phyloP scores from a whole-genome alignment of 1,284 basidiomycete genomes.

The Ustilago curta region DNA sequence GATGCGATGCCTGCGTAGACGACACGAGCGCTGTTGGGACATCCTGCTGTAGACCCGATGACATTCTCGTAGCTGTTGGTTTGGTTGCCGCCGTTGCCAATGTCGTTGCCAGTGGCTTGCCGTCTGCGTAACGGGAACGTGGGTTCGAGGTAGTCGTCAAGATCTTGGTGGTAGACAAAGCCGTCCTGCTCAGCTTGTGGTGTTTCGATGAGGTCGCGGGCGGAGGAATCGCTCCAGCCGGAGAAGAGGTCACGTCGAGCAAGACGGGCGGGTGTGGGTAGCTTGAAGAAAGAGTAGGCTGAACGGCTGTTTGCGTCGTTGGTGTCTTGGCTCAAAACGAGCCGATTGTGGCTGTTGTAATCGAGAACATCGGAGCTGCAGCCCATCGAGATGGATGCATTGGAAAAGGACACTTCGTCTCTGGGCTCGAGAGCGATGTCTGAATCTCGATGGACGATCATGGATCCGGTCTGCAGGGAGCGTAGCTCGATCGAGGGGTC shows the following conservation, averaged over 20 bases:
- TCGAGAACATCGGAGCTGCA: conserved; percentile 52
- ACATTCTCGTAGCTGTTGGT: conserved; percentile 88
- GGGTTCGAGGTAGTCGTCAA: conserved; percentile 45
- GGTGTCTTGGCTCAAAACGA: conserved; percentile 48
- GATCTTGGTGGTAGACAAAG: conserved; percentile 39
- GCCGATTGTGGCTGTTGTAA: conserved; percentile 55
- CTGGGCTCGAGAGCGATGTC: conserved; percentile 47
- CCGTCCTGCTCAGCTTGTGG: conserved; percentile 24
- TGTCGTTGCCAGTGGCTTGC: conserved; percentile 73
- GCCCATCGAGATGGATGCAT: conserved; percentile 20
- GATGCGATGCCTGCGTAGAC: conserved; percentile 88
- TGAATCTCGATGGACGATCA: conserved; percentile 57
- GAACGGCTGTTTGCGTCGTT: conserved; percentile 51
- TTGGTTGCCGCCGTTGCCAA: conserved; percentile 81
- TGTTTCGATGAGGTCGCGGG: conserved; percentile 25
- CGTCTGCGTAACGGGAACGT: conserved; percentile 41
- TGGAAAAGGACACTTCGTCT: conserved; percentile 9
- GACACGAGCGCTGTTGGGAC: conserved; percentile 79
- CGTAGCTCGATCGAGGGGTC: conserved; percentile 48
- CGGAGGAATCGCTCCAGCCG: conserved; percentile 39
- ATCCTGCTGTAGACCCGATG: conserved; percentile 75
- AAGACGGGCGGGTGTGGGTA: conserved; percentile 38
- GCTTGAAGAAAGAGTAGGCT: conserved; percentile 59
- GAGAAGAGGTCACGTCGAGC: conserved; percentile 41
- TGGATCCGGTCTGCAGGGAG: conserved; percentile 19